Conservation (phyloP, 257 asterid species). For the Lithospermum erythrorhizon region DNA sequence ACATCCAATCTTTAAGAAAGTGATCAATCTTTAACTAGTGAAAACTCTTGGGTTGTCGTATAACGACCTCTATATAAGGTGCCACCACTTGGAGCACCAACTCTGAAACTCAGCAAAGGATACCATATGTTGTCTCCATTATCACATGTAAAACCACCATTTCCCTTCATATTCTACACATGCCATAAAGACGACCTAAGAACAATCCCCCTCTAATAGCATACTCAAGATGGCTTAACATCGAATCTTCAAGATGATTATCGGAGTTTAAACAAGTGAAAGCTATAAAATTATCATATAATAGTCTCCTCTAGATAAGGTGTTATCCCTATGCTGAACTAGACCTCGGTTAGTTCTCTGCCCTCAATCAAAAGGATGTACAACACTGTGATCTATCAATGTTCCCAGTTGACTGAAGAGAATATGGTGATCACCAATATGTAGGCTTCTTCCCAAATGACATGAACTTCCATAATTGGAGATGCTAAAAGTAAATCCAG, state of each 20-base stretch:
- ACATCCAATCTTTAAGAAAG: slow-evolving; percentile 22
- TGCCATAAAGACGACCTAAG: no score
- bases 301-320: background rate
- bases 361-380: slow-evolving; percentile 30
- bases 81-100: slow-evolving; percentile 23
- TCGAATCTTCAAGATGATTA: background rate
- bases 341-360: slow-evolving; percentile 30
- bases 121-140: slow-evolving; percentile 12
- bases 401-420: slow-evolving; percentile 26
- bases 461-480: slow-evolving; percentile 26
- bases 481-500: slow-evolving; percentile 30
- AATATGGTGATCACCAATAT: slow-evolving; percentile 24
- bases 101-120: slow-evolving; percentile 3
- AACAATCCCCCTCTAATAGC: no score
- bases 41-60: slow-evolving; percentile 28
- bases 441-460: slow-evolving; percentile 36
- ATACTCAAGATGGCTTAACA: background rate
- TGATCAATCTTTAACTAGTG: slow-evolving; percentile 24
- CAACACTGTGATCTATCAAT: slow-evolving; percentile 27
- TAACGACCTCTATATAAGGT: slow-evolving; percentile 29
- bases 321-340: slow-evolving; percentile 1
- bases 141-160: background rate
- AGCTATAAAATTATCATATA: background rate
- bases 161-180: no score
- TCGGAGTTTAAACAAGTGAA: background rate